A percentile compares a stretch with the other conserved stretches of the same genome.
These are phyloP conservation scores for Austroboletus rostrupii DNA, from an alignment of 1,284 basidiomycete species.

Conservation along the genomic window DNA sequence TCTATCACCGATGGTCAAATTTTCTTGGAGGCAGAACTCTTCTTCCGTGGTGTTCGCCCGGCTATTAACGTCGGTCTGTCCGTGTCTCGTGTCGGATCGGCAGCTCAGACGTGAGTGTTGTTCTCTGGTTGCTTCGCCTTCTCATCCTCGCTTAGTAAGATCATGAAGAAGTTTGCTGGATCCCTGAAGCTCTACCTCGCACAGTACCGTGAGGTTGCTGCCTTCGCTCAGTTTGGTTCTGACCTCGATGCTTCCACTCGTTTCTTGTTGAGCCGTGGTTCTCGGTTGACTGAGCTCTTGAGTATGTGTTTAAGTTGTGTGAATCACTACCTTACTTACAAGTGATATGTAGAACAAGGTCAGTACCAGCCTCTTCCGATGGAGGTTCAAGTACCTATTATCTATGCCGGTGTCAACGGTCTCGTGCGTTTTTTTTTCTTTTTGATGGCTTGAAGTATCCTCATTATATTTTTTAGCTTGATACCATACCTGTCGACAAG, in stretches of 20 bases:
- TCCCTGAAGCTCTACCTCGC: constrained; percentile 99
- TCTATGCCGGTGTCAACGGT: constrained; percentile 99
- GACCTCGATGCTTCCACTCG: constrained; percentile 98
- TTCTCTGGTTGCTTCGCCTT: constrained; percentile 4
- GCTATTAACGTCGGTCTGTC: constrained; percentile 99
- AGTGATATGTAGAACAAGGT: constrained; percentile 72
- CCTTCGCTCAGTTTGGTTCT: constrained; percentile 99
- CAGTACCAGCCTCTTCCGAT: constrained; percentile 92
- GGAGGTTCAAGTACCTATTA: constrained; percentile 97
- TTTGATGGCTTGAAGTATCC: not conserved
- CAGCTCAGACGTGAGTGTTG: constrained; percentile 86
- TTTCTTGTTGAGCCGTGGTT: constrained; percentile 95
- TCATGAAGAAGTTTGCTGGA: constrained; percentile 99
- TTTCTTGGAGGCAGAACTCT: constrained; percentile 98
- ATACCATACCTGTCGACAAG: constrained; percentile 90
- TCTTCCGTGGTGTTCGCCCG: constrained; percentile 99
- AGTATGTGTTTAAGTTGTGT: constrained; percentile 47
- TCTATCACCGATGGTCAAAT: constrained; percentile 98
- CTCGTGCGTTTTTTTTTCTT: constrained; percentile 50
- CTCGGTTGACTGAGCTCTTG: constrained; percentile 96
- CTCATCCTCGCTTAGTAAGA: constrained; percentile 55
- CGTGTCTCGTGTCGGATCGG: constrained; percentile 99
- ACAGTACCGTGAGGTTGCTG: constrained; percentile 99
- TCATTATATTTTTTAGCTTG: constrained; percentile 49
- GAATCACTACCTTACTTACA: constrained; percentile 6